Base-by-base conservation (phyloP, 345 rosid species). In the Acer saccharum region DNA sequence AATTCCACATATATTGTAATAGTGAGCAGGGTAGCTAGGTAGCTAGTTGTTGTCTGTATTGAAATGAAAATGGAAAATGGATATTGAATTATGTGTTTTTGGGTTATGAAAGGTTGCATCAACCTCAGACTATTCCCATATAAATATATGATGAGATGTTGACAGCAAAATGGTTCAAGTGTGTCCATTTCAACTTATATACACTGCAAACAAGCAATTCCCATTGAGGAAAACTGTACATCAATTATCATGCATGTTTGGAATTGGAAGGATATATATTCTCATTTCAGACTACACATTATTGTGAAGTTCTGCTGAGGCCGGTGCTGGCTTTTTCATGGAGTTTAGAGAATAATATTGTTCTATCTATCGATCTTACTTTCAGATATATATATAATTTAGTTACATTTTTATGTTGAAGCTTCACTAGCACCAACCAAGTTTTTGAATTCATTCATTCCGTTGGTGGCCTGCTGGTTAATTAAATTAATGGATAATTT, bases 41-140 rank as follows among this genome's bases (percentile, higher is more conserved):
- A 43, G 55, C 55, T 50, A 14, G 55, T 54, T 54, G 1, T 54
- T 54, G 6, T 54, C 6, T 16, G 20, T n/a, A 16, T 8, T 16
- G 39, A 35, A 35, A 35, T 54, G 58, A 16, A 54, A 54, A 54
- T 16, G 1, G 10, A 60, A 21, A 35, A 35, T 35, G 39, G 39
- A 35, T 35, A 35, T 35, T 35, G 39, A 35, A 35, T 35, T 20
- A n/a, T n/a, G 0, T 60, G 13, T 60, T 60, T 60, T 21, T 60
- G 64, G 27, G 64, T 60, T 20, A 20, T 20, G 69, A 65, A 25
- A 65, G n/a, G 43, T 32, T 32, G 43, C 20, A 27, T 65, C 69
- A 64, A 65, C 69, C 69, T 65, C 46, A 13, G 44, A 65, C 69
- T 14, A 65, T 27, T 35, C 44, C 69, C 69, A 65, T 65, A 18